Evolutionary conservation across 306 rosid genomes (phyloP), one percentile per base, ranked within the genome.

Genomic region (Medicago lupulina): DNA sequence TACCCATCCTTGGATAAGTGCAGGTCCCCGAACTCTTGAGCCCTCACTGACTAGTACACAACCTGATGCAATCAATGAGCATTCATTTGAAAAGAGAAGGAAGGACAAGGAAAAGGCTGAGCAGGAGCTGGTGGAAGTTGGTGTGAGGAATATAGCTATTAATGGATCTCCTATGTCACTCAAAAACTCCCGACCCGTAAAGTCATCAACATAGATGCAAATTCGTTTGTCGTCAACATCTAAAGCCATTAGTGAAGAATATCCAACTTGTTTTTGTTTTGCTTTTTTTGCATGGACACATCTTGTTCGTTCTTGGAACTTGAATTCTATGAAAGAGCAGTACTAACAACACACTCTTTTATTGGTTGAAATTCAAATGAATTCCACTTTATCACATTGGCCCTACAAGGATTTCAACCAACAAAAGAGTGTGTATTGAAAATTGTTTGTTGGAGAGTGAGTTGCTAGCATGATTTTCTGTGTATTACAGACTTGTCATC

Each of bases 1-100:
- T 70, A 86, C 73, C 75, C 97, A 92, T 86, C 96, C 93, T 58
- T 92, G 93, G 96, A 60, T 93, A 44, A 87, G 78, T 59, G 87
- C 89, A 65, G 91, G 88, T 39, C 91, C 96, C 46, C 88, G 81
- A 21, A 76, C 84, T 34, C 72, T 86, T 59, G 88, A 85, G 68
- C 92, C 95, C 3, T 86, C 91, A 25, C 58, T 61, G 28, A 23
- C 38, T 23, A 53, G 19, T 3, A 34, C 8, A 13, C 76, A 73
- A 65, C 74, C 76, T 17, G 82, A 79, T 64, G 77, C 58, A 16
- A 34, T 11, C 54, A 81, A 82, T 51, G 55, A 40, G 66, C 78
- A 43, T 41, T 57, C 46, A 44, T 21, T 82, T 15, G 90, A 86
- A 71, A 81, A 73, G 70, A 84, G 79, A 81, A 76, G 74, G 75